phyloP scores from a whole-genome alignment of 2,329 filamentous ascomycete species.

The Cryphonectria japonica region DNA sequence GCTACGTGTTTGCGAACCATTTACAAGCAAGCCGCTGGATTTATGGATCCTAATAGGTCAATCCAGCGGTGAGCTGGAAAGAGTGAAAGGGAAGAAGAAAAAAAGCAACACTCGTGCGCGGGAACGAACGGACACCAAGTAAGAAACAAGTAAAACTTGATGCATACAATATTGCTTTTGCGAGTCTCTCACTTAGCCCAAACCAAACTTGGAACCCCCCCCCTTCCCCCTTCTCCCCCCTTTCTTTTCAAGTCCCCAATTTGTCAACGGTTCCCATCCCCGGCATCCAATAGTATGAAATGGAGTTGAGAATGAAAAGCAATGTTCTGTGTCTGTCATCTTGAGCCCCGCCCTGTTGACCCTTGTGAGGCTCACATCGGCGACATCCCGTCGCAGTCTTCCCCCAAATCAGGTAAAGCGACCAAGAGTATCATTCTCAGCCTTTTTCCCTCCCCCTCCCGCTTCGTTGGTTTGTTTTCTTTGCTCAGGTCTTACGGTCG shows the following conservation, averaged over 20 bases:
- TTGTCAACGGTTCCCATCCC: not conserved
- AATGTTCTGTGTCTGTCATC: not conserved
- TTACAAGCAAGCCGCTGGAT: not conserved
- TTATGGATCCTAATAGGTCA: not conserved
- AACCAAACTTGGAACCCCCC: not conserved
- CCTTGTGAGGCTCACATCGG: conserved; percentile 6
- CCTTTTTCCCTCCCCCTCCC: too few species aligned
- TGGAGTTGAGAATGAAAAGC: not conserved
- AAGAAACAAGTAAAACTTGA: conserved; percentile 7
- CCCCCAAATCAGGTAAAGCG: not conserved
- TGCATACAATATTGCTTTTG: not conserved
- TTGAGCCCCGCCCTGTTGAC: not conserved
- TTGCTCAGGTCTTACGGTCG: conserved; percentile 10
- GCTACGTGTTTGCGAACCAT: conserved; percentile 1
- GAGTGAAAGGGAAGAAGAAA: conserved; percentile 24
- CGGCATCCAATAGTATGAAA: not conserved
- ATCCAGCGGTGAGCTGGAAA: conserved; percentile 13
- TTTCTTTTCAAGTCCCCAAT: not conserved
- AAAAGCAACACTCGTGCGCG: conserved; percentile 30
- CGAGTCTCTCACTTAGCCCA: not conserved
- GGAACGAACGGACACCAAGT: conserved; percentile 33
- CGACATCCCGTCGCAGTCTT: not conserved
- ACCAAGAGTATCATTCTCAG: not conserved
- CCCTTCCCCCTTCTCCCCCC: too few species aligned
- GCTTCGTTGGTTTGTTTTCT: too few species aligned